phyloP scores from a whole-genome alignment of 352 stramenopile species.

The Globisporangium emineosum region DNA sequence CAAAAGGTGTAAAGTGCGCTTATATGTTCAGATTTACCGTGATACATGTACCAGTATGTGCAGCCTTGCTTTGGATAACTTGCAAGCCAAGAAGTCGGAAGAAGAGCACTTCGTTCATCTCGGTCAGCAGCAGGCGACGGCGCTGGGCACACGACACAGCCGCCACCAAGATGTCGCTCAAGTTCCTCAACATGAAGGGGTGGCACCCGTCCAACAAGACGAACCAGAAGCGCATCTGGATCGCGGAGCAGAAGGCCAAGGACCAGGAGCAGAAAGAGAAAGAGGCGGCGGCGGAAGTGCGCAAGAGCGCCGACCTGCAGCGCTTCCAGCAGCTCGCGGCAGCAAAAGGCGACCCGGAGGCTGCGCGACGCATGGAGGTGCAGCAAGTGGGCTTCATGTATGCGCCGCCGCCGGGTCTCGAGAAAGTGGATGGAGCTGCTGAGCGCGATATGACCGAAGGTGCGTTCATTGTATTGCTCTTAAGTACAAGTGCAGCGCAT shows the following conservation, averaged over 20 bases:
- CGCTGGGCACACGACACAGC: not conserved
- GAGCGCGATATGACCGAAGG: slow-evolving; percentile 29
- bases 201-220: slow-evolving; percentile 75
- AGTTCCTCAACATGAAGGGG: slow-evolving; percentile 81
- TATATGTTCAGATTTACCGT: too few relatives aligned
- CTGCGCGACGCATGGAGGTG: slow-evolving; percentile 31
- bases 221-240: slow-evolving; percentile 86
- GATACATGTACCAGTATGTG: too few relatives aligned
- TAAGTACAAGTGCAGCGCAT: not conserved
- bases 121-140: too few relatives aligned
- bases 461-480: slow-evolving; percentile 8
- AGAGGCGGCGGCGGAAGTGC: slow-evolving; percentile 67
- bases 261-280: slow-evolving; percentile 43
- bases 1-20: too few relatives aligned
- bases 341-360: slow-evolving; percentile 47
- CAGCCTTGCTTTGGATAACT: too few relatives aligned
- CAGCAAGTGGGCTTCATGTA: slow-evolving; percentile 81
- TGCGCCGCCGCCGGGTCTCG: slow-evolving; percentile 59
- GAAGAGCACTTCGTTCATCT: not conserved
- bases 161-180: slow-evolving; percentile 52
- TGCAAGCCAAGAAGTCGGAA: too few relatives aligned
- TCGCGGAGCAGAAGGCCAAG: slow-evolving; percentile 72
- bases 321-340: slow-evolving; percentile 61
- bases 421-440: slow-evolving; percentile 34
- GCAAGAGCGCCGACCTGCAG: slow-evolving; percentile 47